Evolutionary conservation across 1,284 basidiomycete species (phyloP), one percentile per base, ranked within the genome.

Genomic region (Austropuccinia psidii): DNA sequence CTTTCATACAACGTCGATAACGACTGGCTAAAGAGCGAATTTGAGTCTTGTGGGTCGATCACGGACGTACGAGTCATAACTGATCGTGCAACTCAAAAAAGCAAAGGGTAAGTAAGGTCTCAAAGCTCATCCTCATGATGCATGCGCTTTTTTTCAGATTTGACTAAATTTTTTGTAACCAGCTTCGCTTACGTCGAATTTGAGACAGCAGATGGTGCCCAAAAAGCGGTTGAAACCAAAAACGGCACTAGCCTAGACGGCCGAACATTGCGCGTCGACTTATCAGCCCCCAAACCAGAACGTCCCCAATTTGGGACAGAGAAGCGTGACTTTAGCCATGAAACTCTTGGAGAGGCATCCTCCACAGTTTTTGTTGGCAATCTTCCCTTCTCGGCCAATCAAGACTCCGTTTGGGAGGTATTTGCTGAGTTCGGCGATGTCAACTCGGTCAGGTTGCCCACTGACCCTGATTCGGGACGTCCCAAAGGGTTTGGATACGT

Each of bases 401-500:
- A 98, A 83, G 93, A 97, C 80, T 83, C 85, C 33, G 84, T 98
- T 52, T 98, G 94, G 93, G 88, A 91, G 81, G 85, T 88, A 76
- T 99, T 98, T 82, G 88, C 87, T 77, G 91, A 93, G 80, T 89
- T 88, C 80, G 94, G 94, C 65, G 88, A 90, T 76, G 87, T 97
- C 68, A 90, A 91, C 82, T 89, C 85, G 77, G 92, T 98, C 61
- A 87, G 94, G 76, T 83, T 98, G 70, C 93, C 94, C 35, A 98
- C 93, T 67, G 94, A 98, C 82, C 86, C 90, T 75, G 96, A 98
- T 74, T 87, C 90, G 5, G 93, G 92, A 58, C 86, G 86, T 76
- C 88, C 91, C 73, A 98, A 98, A 83, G 96, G 96, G 79, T 98
- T 95, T 82, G 96, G 89, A 57, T 98, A 98, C 83, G 90, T 98